These are phyloP conservation scores for Diaporthe eres DNA, from an alignment of 2,329 filamentous ascomycete genomes.

Conservation along the genomic window DNA sequence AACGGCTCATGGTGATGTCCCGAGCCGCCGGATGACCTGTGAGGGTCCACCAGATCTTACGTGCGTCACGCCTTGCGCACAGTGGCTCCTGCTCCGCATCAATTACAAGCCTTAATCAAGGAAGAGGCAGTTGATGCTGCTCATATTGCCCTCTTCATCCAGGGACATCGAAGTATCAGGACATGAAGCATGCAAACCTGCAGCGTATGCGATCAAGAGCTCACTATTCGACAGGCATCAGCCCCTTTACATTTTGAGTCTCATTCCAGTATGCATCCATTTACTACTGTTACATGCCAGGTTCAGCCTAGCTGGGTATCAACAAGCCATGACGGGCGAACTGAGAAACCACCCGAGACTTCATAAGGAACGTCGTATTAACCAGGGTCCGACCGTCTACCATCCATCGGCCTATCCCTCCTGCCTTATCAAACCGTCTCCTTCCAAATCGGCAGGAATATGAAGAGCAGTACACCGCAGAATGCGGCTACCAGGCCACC, in stretches of 20 bases:
- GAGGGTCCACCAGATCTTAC: neutral
- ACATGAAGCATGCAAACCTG: neutral
- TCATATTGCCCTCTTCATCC: neutral
- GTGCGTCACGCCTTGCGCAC: neutral
- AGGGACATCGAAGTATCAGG: neutral
- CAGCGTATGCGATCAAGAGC: neutral
- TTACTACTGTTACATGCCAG: conserved; percentile 21
- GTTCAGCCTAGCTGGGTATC: conserved; percentile 29
- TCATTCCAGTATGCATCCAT: neutral
- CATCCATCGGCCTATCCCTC: neutral
- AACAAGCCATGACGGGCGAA: conserved; percentile 12
- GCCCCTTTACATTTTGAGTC: neutral
- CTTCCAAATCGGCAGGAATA: conserved; percentile 60
- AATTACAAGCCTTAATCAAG: neutral
- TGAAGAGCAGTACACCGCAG: conserved; percentile 55
- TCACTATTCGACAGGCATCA: neutral
- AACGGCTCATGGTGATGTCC: neutral
- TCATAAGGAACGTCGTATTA: conserved; percentile 3
- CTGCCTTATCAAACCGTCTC: conserved; percentile 47
- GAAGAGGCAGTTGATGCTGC: neutral
- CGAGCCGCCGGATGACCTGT: neutral
- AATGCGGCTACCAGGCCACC: conserved; percentile 56
- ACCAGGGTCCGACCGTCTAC: neutral
- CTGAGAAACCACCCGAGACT: conserved; percentile 10
- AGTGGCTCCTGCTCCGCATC: neutral